Evolutionary conservation across 495 filamentous ascomycete species (phyloP).

Genomic region (Alectoria sarmentosa): DNA sequence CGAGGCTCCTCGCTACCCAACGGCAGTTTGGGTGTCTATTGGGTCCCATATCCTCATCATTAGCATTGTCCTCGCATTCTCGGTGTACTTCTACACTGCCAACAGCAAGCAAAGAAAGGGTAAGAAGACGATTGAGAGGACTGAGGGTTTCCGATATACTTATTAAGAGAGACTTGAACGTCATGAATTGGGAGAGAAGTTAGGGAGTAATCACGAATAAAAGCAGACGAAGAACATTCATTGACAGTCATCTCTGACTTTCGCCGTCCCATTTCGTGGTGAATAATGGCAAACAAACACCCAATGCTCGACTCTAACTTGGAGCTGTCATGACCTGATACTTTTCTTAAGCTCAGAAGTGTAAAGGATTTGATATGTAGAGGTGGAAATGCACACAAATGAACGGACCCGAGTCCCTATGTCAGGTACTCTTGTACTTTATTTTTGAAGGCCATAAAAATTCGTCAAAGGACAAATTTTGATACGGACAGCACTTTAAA

Average conservation of each 20-base stretch:
- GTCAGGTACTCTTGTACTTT: too few species aligned
- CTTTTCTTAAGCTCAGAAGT: too few species aligned
- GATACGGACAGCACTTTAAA: conserved; percentile 3
- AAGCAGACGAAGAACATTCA: background rate
- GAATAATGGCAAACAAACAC: too few species aligned
- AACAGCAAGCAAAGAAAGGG: conserved; percentile 48
- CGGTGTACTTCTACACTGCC: conserved; percentile 52
- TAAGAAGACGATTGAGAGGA: conserved; percentile 46
- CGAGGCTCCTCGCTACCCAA: conserved; percentile 63
- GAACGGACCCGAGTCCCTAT: too few species aligned
- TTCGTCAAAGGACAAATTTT: background rate
- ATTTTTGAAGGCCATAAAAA: too few species aligned
- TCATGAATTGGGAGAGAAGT: background rate
- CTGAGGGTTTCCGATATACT: conserved; percentile 33
- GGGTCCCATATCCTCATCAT: conserved; percentile 66
- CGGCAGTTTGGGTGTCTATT: conserved; percentile 66
- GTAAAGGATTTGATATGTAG: too few species aligned
- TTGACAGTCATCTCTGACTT: background rate
- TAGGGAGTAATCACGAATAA: background rate
- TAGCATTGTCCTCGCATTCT: conserved; percentile 50
- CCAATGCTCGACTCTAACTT: too few species aligned
- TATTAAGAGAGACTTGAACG: conserved; percentile 17
- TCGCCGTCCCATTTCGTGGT: too few species aligned
- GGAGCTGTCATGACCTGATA: too few species aligned
- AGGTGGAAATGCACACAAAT: too few species aligned